These are phyloP conservation scores for Cercophora sp. DNA, from an alignment of 495 filamentous ascomycete genomes.

Conservation along the genomic window DNA sequence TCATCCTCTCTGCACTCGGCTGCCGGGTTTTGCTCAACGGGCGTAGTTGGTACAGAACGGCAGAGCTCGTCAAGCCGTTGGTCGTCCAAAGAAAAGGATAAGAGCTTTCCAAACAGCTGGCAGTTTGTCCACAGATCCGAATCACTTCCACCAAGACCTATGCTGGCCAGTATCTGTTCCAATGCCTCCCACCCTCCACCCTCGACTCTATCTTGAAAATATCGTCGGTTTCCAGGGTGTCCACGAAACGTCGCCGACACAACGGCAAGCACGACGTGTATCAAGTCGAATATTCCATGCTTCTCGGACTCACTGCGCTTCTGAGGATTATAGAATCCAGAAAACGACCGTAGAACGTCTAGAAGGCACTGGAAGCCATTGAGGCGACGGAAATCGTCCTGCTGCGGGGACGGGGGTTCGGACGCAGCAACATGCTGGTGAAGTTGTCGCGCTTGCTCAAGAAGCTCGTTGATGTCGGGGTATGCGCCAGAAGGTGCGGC, in stretches of 20 bases:
- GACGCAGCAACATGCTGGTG: constrained; percentile 46
- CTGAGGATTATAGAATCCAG: constrained; percentile 66
- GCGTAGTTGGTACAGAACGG: constrained; percentile 28
- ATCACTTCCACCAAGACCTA: constrained; percentile 55
- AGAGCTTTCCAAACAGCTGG: constrained; percentile 78
- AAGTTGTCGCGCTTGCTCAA: constrained; percentile 39
- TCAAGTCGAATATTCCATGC: constrained; percentile 60
- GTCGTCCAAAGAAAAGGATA: constrained; percentile 78
- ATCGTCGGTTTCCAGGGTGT: constrained; percentile 81
- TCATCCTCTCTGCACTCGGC: not conserved
- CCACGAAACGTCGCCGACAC: constrained; percentile 71
- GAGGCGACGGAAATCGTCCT: constrained; percentile 81
- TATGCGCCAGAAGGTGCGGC: constrained; percentile 27
- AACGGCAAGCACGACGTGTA: constrained; percentile 65
- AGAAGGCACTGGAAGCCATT: constrained; percentile 76
- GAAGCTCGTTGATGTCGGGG: constrained; percentile 38
- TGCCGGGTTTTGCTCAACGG: not conserved
- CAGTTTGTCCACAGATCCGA: constrained; percentile 60
- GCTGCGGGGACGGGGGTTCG: constrained; percentile 38
- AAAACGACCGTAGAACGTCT: constrained; percentile 60
- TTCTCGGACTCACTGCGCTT: constrained; percentile 57
- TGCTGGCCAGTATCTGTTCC: constrained; percentile 61
- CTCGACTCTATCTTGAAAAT: constrained; percentile 69
- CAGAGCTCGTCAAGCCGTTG: constrained; percentile 56
- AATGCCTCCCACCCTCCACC: constrained; percentile 76